These are phyloP conservation scores for Panellus pusillus DNA, from an alignment of 768 basidiomycete genomes.

Conservation along the genomic window DNA sequence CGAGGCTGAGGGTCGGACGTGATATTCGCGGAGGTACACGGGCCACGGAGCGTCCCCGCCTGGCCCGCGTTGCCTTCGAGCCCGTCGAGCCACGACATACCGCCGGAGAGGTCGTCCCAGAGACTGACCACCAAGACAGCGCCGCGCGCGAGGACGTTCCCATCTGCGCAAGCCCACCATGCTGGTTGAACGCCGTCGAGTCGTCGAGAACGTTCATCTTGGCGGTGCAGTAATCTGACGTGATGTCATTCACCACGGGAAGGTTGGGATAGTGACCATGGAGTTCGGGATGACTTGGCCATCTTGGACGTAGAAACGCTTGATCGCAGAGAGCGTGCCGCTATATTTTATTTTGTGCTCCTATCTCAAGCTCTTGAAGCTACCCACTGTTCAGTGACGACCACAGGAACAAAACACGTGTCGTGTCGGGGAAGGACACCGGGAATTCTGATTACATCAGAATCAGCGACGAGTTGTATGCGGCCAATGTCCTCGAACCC, in stretches of 20 bases:
- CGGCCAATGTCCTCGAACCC: too few species aligned
- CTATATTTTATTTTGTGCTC: too few species aligned
- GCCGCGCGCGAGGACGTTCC: conserved; percentile 28
- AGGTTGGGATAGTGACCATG: conserved; percentile 32
- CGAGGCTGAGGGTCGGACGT: conserved; percentile 26
- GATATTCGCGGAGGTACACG: conserved; percentile 35
- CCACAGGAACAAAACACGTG: too few species aligned
- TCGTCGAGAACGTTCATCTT: conserved; percentile 37
- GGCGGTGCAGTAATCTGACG: conserved; percentile 32
- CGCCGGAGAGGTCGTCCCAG: conserved; percentile 39
- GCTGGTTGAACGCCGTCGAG: conserved; percentile 31
- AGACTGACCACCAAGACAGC: conserved; percentile 36
- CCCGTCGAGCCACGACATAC: conserved; percentile 40
- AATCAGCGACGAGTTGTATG: too few species aligned
- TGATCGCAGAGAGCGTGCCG: conserved; percentile 39
- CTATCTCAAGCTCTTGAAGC: too few species aligned
- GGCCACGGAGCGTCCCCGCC: conserved; percentile 35
- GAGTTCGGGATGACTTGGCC: conserved; percentile 38
- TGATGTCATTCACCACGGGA: conserved; percentile 33
- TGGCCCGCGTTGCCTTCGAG: conserved; percentile 19
- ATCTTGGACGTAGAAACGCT: conserved; percentile 39
- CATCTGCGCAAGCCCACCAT: conserved; percentile 33
- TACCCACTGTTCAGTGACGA: too few species aligned
- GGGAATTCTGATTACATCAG: too few species aligned
- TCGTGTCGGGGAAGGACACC: too few species aligned